Evolutionary conservation across 2,329 filamentous ascomycete genomes (phyloP).

Genomic region (Hirsutella rhossiliensis): DNA sequence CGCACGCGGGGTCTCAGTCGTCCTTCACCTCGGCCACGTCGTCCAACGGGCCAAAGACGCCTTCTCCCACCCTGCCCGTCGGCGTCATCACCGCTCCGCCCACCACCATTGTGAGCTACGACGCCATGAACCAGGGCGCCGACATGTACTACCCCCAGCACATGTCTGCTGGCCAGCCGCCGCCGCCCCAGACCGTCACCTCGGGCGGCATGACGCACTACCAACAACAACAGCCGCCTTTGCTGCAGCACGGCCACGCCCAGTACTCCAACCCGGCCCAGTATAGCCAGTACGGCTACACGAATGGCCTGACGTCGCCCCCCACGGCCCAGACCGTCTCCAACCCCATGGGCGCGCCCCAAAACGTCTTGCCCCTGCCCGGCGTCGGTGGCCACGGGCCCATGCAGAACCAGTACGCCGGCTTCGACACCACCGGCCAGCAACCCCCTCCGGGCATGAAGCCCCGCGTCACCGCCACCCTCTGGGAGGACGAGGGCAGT

Average conservation of each 20-base stretch:
- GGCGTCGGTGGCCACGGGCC: constrained; percentile 36
- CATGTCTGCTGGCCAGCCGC: constrained; percentile 65
- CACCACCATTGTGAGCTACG: constrained; percentile 19
- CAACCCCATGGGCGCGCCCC: constrained; percentile 49
- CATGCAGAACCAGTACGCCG: constrained; percentile 45
- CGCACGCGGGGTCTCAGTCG: constrained; percentile 39
- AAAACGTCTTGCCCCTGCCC: constrained; percentile 61
- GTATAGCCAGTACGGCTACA: constrained; percentile 62
- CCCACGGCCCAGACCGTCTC: constrained; percentile 56
- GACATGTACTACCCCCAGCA: constrained; percentile 82
- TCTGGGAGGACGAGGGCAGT: constrained; percentile 98
- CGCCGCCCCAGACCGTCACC: constrained; percentile 64
- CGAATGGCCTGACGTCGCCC: constrained; percentile 72
- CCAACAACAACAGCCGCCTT: constrained; percentile 62
- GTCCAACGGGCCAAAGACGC: constrained; percentile 60
- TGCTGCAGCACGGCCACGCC: constrained; percentile 59
- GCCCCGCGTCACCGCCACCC: constrained; percentile 84
- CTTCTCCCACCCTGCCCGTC: constrained; percentile 55
- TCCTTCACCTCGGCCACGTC: constrained; percentile 42
- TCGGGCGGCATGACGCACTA: constrained; percentile 66
- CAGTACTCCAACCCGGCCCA: constrained; percentile 52
- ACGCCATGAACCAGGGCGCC: constrained; percentile 69
- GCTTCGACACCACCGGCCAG: constrained; percentile 79
- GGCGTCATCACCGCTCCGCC: constrained; percentile 23
- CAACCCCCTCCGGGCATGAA: constrained; percentile 89